Base-by-base conservation (phyloP, 371 early-diverging fungal genomes). In the Globomyces sp. region DNA sequence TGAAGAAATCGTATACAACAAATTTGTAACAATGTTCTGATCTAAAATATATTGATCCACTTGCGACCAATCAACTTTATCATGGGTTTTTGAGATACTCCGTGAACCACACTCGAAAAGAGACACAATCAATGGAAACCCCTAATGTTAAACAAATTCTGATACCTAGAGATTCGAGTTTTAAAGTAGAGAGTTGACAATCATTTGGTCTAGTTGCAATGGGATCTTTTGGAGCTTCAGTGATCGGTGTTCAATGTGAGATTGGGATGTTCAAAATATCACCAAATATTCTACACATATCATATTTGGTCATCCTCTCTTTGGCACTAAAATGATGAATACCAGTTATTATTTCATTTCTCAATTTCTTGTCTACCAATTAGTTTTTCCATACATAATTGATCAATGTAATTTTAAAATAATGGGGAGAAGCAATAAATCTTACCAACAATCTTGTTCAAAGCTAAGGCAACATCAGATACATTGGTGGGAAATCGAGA, bases 401-500 rank as follows among this genome's bases (percentile, higher is more conserved):
- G 9, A 11, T 42, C 8, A 63, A 66, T 37, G 37, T 63, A 49
- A 2, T 4, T 39, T 11, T 8, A 13, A 1, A 4, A 46, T n/a
- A n/a, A 36, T 4, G 58, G 4, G 5, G 44, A 42, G 57, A 24
- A 24, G 24, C 24, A 24, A 24, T 24, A 24, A 24, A 24, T 24
- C 24, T 43, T 57, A 55, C 58, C 70, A 1, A 50, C 41, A 39
- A 70, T 50, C 53, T 60, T 36, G 40, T 40, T 39, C 8, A 57
- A 24, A 8, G 41, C 57, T 36, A 39, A 2, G 1, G 57, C 57
- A 57, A 57, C 57, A 39, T 57, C 57, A 37, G 3, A 8, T 36
- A 57, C 57, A 41, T 91, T 86, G 37, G 92, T 92, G 36, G 94
- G 94, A 71, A 85, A 94, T 43, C 94, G 84, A 5, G 70, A 64